Evolutionary conservation across 805 yeast species (phyloP).

Genomic region (Lipomyces oligophaga): DNA sequence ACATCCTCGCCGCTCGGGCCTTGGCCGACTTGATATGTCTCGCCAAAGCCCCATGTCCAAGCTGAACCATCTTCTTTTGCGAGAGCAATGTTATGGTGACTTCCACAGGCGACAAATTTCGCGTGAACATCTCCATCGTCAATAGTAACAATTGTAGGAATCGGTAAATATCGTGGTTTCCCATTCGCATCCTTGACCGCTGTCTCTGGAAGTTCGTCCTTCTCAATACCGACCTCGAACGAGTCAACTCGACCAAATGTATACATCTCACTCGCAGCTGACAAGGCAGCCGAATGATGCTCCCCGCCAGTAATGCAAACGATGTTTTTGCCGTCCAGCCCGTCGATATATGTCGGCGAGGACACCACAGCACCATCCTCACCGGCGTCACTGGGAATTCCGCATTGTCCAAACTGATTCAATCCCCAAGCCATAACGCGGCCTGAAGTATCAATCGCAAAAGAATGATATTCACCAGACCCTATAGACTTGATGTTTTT

Average conservation of each 20-base stretch:
- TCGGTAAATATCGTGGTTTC: slow-evolving; percentile 72
- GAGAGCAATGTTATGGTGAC: slow-evolving; percentile 88
- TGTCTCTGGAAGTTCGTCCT: slow-evolving; percentile 60
- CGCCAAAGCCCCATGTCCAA: slow-evolving; percentile 97
- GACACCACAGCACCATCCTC: slow-evolving; percentile 82
- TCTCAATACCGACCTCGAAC: slow-evolving; percentile 83
- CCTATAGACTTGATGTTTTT: slow-evolving; percentile 75
- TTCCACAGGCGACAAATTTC: slow-evolving; percentile 66
- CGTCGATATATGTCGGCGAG: slow-evolving; percentile 69
- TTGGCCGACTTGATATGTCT: slow-evolving; percentile 91
- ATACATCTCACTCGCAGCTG: slow-evolving; percentile 67
- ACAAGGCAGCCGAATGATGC: slow-evolving; percentile 81
- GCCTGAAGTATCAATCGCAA: slow-evolving; percentile 75
- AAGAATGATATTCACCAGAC: slow-evolving; percentile 93
- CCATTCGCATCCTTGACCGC: slow-evolving; percentile 78
- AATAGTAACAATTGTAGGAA: slow-evolving; percentile 62
- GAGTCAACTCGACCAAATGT: slow-evolving; percentile 91
- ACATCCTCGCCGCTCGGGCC: slow-evolving; percentile 87
- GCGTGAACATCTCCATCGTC: slow-evolving; percentile 30
- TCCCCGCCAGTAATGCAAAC: slow-evolving; percentile 82
- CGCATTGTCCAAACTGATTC: slow-evolving; percentile 96
- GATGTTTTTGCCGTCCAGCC: slow-evolving; percentile 56
- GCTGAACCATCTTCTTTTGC: slow-evolving; percentile 72
- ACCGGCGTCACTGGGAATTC: slow-evolving; percentile 55
- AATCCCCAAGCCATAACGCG: slow-evolving; percentile 88